Evolutionary conservation across 2,329 filamentous ascomycete species (phyloP).

Genomic region (Aspergillus glaucus): DNA sequence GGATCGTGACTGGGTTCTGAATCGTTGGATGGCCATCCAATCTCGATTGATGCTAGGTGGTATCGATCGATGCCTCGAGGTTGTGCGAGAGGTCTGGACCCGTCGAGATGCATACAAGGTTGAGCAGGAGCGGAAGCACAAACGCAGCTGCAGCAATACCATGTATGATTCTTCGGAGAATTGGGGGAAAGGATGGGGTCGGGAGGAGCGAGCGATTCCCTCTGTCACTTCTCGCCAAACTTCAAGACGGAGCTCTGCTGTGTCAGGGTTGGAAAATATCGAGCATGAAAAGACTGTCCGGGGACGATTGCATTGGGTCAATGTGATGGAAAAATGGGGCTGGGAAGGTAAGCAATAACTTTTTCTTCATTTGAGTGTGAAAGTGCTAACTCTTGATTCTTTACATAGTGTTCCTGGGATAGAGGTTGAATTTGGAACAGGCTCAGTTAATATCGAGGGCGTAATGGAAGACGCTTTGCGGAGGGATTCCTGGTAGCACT

Average conservation of each 20-base stretch:
- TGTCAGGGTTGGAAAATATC: constrained; percentile 37
- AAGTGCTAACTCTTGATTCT: constrained; percentile 4
- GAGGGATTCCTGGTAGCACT: background rate
- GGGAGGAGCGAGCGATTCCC: constrained; percentile 6
- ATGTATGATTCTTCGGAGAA: constrained; percentile 20
- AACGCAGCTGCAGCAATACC: constrained; percentile 2
- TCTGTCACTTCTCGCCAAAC: constrained; percentile 6
- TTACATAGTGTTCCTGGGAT: constrained; percentile 36
- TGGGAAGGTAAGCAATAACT: constrained; percentile 56
- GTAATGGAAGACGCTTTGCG: background rate
- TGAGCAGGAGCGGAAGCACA: constrained; percentile 30
- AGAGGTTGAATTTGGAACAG: constrained; percentile 3
- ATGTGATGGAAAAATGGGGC: constrained; percentile 65
- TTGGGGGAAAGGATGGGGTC: constrained; percentile 12
- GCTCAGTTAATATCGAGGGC: background rate
- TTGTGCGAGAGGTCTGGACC: constrained; percentile 61
- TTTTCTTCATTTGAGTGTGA: background rate
- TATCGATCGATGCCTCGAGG: constrained; percentile 58
- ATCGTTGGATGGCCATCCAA: constrained; percentile 57
- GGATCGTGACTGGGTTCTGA: constrained; percentile 58
- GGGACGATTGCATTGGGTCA: constrained; percentile 61
- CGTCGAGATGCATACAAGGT: constrained; percentile 52
- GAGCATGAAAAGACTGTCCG: constrained; percentile 59
- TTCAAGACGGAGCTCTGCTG: constrained; percentile 22
- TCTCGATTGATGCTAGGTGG: constrained; percentile 60